Base-by-base conservation (phyloP, 2,329 filamentous ascomycete genomes). In the Diaporthe ampelina region DNA sequence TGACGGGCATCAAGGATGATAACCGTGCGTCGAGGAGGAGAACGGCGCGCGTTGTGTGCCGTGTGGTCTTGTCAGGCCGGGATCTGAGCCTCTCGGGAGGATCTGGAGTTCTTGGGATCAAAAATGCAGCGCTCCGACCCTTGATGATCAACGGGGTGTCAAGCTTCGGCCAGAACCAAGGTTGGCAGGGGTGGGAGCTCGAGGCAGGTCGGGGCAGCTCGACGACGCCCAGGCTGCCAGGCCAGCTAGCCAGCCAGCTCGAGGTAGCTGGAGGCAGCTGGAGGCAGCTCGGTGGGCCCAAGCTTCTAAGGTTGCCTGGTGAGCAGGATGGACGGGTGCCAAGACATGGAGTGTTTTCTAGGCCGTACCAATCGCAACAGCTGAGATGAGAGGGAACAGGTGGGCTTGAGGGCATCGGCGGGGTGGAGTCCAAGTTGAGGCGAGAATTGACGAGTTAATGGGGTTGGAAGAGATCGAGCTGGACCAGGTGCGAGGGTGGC, bases 111-210 rank as follows among this genome's bases (percentile, higher is more conserved):
- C 45, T 52, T 67, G 45, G 45, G 63, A 37, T 17, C 45, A 67
- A 26, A 13, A 52, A 37, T n/a, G 43, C 29, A 52, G 45, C 52
- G 45, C 29, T 24, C 63, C 63, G 63, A 67, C 63, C 45, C 45
- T 52, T 52, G 63, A 17, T 37, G 63, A 67, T 52, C 63, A 67
- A 48, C 63, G 45, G 50, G 63, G 63, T 52, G 63, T 68, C 63
- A 68, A 68, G 63, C 63, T 68, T 54, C 63, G 45, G 37, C 48
- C 48, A 68, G 63, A 48, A 40, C 29, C 63, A 68, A 68, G 48
- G 63, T 54, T 68, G 52, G 65, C 65, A 50, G 45, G 72, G 72
- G 68, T 61, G 72, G 48, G 72, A 71, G 72, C 72, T 74, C 67
- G 50, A 65, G 56, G 61, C 45, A 72, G 69, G 43, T 72, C 26